Conservation (phyloP, 148 eudicot genomes). For the Salicornia ramosissima region DNA sequence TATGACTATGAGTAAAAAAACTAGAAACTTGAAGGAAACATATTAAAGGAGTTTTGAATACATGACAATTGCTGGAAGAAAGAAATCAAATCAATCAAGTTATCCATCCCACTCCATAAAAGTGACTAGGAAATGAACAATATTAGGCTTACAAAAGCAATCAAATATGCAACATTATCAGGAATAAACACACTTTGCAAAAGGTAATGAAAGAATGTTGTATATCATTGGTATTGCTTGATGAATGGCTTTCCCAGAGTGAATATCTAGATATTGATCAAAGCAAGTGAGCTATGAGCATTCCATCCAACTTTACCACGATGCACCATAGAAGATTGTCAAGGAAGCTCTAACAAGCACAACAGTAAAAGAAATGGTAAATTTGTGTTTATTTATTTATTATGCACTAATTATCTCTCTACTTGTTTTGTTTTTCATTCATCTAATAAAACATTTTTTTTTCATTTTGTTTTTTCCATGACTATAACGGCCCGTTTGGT, state of each 20-base stretch:
- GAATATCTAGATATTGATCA: not conserved
- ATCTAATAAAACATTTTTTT: too few relatives aligned
- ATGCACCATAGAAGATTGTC: not conserved
- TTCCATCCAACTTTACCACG: not conserved
- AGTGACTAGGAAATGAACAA: not conserved
- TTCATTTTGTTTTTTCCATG: too few relatives aligned
- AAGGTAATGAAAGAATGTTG: not conserved
- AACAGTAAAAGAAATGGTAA: not conserved
- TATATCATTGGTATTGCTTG: not conserved
- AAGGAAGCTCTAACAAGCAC: not conserved
- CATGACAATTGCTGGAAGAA: not conserved
- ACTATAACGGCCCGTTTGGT: too few relatives aligned
- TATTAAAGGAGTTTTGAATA: not conserved
- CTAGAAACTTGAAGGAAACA: not conserved
- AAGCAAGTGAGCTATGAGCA: conserved; percentile 1
- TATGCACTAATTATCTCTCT: too few relatives aligned
- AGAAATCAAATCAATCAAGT: not conserved
- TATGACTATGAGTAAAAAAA: too few relatives aligned
- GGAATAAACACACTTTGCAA: not conserved
- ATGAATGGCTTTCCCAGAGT: not conserved
- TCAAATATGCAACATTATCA: not conserved
- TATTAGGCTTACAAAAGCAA: not conserved
- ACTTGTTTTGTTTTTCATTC: too few relatives aligned
- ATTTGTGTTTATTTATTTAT: too few relatives aligned
- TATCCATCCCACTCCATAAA: not conserved